Conservation (phyloP, 192 early-diverging fungal genomes). For the Ramicandelaber brevisporus region DNA sequence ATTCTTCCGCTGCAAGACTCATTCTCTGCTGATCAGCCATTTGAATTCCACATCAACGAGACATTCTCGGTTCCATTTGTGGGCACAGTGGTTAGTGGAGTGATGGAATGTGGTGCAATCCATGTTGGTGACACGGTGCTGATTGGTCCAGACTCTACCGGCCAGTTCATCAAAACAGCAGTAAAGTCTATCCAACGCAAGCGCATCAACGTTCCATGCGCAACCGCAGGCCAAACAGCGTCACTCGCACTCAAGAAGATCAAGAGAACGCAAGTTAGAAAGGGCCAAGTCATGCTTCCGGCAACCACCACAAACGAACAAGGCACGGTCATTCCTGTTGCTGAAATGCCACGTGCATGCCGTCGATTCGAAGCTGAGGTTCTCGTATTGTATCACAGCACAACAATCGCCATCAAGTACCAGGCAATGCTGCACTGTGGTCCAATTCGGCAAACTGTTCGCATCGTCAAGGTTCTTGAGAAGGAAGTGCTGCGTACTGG, state of each 20-base stretch:
- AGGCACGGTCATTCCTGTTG: no score
- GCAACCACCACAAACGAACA: no score
- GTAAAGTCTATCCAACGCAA: slow-evolving; percentile 79
- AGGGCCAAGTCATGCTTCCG: slow-evolving; percentile 28
- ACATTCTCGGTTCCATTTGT: slow-evolving; percentile 78
- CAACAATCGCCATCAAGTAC: slow-evolving; percentile 71
- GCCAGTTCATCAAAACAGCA: slow-evolving; percentile 45
- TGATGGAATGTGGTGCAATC: slow-evolving; percentile 40
- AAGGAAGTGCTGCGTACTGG: slow-evolving; percentile 56
- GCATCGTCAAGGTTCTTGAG: slow-evolving; percentile 30
- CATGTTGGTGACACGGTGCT: slow-evolving; percentile 57
- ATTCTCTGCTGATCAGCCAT: slow-evolving; percentile 11
- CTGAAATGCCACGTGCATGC: no score
- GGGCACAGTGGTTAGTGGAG: slow-evolving; percentile 73
- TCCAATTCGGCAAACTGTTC: slow-evolving; percentile 60
- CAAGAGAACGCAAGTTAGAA: slow-evolving; percentile 46
- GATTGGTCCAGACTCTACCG: slow-evolving; percentile 66
- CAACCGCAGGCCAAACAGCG: slow-evolving; percentile 59
- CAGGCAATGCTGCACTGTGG: slow-evolving; percentile 93
- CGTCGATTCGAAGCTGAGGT: slow-evolving; percentile 92
- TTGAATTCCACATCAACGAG: slow-evolving; percentile 73
- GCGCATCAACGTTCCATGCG: slow-evolving; percentile 46
- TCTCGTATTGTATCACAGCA: slow-evolving; percentile 71
- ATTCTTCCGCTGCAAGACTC: slow-evolving; percentile 35
- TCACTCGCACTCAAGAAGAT: slow-evolving; percentile 69